Evolutionary conservation across 352 stramenopile genomes (phyloP), one percentile per base, ranked within the genome.

Genomic region (Hyaloperonospora brassicae): DNA sequence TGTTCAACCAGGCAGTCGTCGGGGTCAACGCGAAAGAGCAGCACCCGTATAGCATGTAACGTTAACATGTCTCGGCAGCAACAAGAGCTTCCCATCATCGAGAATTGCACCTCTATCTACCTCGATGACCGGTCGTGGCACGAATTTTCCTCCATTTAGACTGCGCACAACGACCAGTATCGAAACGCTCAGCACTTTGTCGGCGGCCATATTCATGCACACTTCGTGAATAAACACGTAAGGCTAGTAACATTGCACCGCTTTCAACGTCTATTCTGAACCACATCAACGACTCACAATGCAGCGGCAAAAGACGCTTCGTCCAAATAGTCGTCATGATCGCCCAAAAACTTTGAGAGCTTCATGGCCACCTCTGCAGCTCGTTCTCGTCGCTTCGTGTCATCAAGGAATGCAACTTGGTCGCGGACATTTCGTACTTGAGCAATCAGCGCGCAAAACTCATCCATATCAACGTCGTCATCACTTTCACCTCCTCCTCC

Each of bases 341-440:
- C 66, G 13, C 73, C 79, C 0, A 92, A 52, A 48, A 86, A 67
- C 52, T 57, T 79, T 77, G 73, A 87, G 35, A 92, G 74, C 63
- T 84, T 78, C 73, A 89, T 86, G 25, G 81, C 81, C 31, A 92
- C 77, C 22, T 85, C 71, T 1, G 82, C 75, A 31, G 81, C 81
- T 40, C 79, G 79, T 47, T 81, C 70, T 43, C 81, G 78, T 27
- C 81, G 64, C 39, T 89, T 58, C 34, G 87, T 73, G 53, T 89
- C 79, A 0, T 64, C 72, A 1, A 92, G 60, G 4, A 46, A 50
- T 21, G 79, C 43, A 0, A 79, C 69, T 27, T 84, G 53, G 42
- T 85, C 72, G 11, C 81, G 76, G n/a, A 89, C 80, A 30, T 69
- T 66, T 10, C 66, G 71, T 22, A 89, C 81, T 60, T 92, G 64